Percentiles rank a stretch among this genome's conserved stretches.
Evolutionary conservation across 2,329 filamentous ascomycete species (phyloP).

Genomic region (Aspergillus cejpii): DNA sequence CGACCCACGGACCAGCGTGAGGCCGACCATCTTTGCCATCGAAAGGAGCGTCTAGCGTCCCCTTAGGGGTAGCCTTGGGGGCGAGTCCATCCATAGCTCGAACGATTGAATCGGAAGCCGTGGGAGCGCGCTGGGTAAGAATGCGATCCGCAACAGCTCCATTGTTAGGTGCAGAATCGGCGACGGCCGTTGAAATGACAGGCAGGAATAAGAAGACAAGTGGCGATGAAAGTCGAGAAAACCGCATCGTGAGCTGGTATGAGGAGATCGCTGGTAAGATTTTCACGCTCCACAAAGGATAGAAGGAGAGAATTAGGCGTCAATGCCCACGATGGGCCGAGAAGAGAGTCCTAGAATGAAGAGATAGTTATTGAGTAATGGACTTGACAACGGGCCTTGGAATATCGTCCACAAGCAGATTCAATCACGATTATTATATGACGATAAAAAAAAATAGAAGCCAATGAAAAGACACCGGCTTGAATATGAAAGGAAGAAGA

Average conservation of each 20-base stretch:
- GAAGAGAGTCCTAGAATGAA: not conserved
- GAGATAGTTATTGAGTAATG: not conserved
- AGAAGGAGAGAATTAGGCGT: not conserved
- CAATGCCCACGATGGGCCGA: not conserved
- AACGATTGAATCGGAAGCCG: slow-evolving; percentile 12
- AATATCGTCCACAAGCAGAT: not conserved
- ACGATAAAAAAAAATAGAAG: not conserved
- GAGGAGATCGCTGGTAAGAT: not conserved
- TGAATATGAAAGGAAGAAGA: not conserved
- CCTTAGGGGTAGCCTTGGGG: slow-evolving; percentile 36
- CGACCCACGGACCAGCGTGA: slow-evolving; percentile 69
- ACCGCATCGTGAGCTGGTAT: slow-evolving; percentile 26
- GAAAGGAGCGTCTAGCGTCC: slow-evolving; percentile 75
- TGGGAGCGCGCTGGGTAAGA: slow-evolving; percentile 10
- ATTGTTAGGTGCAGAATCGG: slow-evolving; percentile 15
- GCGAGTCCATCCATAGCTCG: slow-evolving; percentile 16
- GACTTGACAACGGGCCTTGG: not conserved
- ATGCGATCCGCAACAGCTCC: slow-evolving; percentile 9
- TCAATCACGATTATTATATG: not conserved
- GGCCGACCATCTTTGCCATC: slow-evolving; percentile 93
- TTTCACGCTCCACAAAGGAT: not conserved
- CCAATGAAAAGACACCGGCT: not conserved
- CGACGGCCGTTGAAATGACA: slow-evolving; percentile 25
- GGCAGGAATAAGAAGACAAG: slow-evolving; percentile 34
- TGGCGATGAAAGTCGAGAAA: slow-evolving; percentile 25